Evolutionary conservation across 2,329 filamentous ascomycete genomes (phyloP), one percentile per base, ranked within the genome.

Genomic region (Fusarium marasasianum): DNA sequence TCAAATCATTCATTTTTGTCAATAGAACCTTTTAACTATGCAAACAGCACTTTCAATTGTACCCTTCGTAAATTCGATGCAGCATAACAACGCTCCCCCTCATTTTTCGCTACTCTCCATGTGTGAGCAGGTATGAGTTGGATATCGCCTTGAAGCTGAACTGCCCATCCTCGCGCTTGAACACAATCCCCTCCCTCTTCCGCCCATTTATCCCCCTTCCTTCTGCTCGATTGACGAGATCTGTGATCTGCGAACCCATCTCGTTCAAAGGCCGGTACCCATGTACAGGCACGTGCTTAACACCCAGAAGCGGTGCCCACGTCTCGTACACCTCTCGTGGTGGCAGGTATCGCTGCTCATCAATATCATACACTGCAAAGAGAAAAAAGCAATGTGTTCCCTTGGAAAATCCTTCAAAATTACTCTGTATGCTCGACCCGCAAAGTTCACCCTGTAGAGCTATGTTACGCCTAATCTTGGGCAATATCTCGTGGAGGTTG

Each of bases 331-430:
- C 80, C 18, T 71, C 66, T 8, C 68, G 63, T 5, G 81, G 81
- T 3, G 74, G 17, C 48, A 81, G 62, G 50, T 81, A 78, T 26
- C 63, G 66, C 44, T 78, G 74, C 37, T 63, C 50, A 37, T 80
- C 78, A 13, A 83, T 76, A 60, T 84, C 80, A 63, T 76, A 79
- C 17, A 83, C 69, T 11, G 77, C 64, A 48, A 79, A 84, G 22
- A 84, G 75, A 57, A 80, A 81, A 59, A 83, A 82, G 12, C 78
- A 78, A 67, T 80, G 77, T 14, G 60, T 22, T 14, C 69, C 75
- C 3, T 37, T 40, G 7, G 56, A 14, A 55, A 78, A 76, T 20
- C 76, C 76, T 47, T 78, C 76, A 38, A 73, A 77, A 58, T 78
- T 78, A 43, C 29, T 59, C 55, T 78, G 70, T 41, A 78, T 71